These are phyloP conservation scores for Ceratobasidium theobromae DNA, from an alignment of 1,284 basidiomycete genomes.

Conservation along the genomic window DNA sequence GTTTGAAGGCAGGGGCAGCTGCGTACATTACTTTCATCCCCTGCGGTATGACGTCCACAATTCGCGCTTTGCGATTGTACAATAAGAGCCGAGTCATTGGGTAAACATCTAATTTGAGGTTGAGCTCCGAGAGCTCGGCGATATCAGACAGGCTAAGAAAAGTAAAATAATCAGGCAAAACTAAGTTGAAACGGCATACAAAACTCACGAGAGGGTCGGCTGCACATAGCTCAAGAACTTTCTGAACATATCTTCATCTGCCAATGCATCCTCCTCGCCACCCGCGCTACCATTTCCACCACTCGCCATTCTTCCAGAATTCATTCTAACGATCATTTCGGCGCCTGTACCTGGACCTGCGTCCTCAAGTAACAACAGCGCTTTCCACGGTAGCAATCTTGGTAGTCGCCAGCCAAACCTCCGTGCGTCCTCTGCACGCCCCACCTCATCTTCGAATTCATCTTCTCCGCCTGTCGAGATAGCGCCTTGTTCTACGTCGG, in stretches of 20 bases:
- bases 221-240: slow-evolving; percentile 15
- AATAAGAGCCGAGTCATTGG: slow-evolving; percentile 89
- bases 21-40: slow-evolving; percentile 83
- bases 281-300: slow-evolving; percentile 38
- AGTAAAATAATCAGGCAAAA: background rate
- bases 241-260: slow-evolving; percentile 28
- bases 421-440: slow-evolving; percentile 29
- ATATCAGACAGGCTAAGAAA: slow-evolving; percentile 75
- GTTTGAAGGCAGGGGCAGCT: slow-evolving; percentile 64
- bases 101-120: slow-evolving; percentile 82
- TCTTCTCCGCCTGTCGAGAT: slow-evolving; percentile 51
- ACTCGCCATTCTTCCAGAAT: background rate
- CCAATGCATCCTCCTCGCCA: slow-evolving; percentile 19
- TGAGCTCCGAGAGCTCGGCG: slow-evolving; percentile 80
- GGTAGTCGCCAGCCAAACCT: slow-evolving; percentile 35
- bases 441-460: slow-evolving; percentile 48
- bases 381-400: slow-evolving; percentile 35
- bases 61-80: slow-evolving; percentile 83
- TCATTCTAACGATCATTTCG: slow-evolving; percentile 24
- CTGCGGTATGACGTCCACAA: slow-evolving; percentile 83
- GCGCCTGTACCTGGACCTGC: slow-evolving; percentile 16
- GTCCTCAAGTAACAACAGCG: slow-evolving; percentile 27
- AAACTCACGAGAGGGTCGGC: slow-evolving; percentile 57
- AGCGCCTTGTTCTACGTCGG: slow-evolving; percentile 46
- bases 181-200: background rate